phyloP scores from a whole-genome alignment of 1,139 yeast genomes.

The Fermentozyma sake region DNA sequence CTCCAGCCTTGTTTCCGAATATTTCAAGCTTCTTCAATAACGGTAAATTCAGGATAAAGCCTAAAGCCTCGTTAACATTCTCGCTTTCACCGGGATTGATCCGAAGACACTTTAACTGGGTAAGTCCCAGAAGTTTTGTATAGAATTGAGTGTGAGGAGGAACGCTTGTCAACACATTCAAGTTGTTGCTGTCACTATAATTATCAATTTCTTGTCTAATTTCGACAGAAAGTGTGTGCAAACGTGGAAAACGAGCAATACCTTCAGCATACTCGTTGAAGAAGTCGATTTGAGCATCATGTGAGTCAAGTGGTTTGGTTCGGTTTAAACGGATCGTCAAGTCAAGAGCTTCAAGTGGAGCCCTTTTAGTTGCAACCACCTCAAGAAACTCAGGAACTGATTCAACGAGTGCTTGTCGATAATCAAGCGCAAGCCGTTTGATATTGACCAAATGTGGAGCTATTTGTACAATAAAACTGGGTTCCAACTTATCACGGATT shows the following conservation, averaged over 20 bases:
- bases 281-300: constrained; percentile 9
- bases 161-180: constrained; percentile 6
- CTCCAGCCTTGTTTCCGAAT: constrained; percentile 50
- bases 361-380: constrained; percentile 10
- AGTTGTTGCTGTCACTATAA: constrained; percentile 3
- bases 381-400: constrained; percentile 36
- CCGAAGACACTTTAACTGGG: constrained; percentile 30
- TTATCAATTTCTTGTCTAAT: constrained; percentile 26
- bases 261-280: constrained; percentile 27
- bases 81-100: constrained; percentile 37
- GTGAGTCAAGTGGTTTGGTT: no score
- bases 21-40: constrained; percentile 37
- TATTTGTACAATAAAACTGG: constrained; percentile 27
- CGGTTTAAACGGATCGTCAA: constrained; percentile 39
- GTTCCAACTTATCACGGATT: constrained; percentile 8
- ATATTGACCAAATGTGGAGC: constrained; percentile 22
- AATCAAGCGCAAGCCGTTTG: constrained; percentile 35
- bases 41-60: constrained; percentile 22
- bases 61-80: constrained; percentile 20
- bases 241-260: constrained; percentile 17
- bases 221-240: constrained; percentile 40
- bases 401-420: constrained; percentile 41
- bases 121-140: constrained; percentile 9
- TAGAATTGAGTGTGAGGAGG: constrained; percentile 9
- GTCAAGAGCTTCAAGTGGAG: constrained; percentile 33